Conservation (phyloP, 257 asterid genomes). For the Solanum pennellii region DNA sequence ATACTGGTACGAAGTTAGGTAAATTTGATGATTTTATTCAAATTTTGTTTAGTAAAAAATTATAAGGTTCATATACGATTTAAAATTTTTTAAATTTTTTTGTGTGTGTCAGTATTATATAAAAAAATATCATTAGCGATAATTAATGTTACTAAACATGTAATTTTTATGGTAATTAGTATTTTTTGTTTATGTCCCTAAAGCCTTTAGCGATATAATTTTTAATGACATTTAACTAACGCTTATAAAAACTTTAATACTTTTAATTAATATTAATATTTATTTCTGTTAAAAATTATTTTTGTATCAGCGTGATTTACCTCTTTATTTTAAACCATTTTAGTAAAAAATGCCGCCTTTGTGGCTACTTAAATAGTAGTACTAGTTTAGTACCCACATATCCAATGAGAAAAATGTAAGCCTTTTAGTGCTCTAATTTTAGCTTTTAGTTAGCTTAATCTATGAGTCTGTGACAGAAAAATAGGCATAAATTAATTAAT, state of each 20-base stretch:
- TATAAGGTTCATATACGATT: accelerated
- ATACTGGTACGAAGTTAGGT: not conserved
- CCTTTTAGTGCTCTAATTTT: not conserved
- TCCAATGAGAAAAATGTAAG: not conserved
- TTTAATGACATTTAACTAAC: too few relatives aligned
- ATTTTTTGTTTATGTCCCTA: too few relatives aligned
- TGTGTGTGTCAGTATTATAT: not conserved
- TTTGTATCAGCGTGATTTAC: accelerated
- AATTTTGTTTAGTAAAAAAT: too few relatives aligned
- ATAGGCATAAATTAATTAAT: not conserved
- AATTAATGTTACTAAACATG: too few relatives aligned
- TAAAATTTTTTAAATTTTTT: accelerated
- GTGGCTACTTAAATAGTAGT: not conserved
- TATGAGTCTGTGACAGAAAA: not conserved
- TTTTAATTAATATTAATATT: too few relatives aligned
- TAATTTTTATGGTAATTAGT: too few relatives aligned
- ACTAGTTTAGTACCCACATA: not conserved
- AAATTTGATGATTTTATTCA: too few relatives aligned
- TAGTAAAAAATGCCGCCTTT: not conserved
- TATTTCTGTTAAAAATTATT: too few relatives aligned
- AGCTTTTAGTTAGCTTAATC: not conserved
- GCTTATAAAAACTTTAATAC: too few relatives aligned
- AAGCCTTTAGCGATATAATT: accelerated
- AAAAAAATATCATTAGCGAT: too few relatives aligned
- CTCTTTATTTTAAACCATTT: too few relatives aligned